A percentile compares a stretch with the other conserved stretches of the same genome.
Conservation (phyloP, 371 early-diverging fungal species). For the Rhizopus arrhizus region DNA sequence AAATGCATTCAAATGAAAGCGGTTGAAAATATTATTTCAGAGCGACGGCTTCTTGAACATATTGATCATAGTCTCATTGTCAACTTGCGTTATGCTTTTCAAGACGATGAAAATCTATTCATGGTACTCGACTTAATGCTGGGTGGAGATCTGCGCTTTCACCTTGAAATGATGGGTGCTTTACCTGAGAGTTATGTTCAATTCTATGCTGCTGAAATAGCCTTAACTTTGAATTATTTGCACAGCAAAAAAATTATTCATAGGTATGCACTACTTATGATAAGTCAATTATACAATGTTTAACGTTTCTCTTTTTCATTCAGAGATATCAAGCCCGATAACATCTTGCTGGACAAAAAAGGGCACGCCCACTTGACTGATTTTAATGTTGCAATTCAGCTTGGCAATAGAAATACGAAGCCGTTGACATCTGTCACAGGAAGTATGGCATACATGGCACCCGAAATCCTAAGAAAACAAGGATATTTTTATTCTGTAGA, state of each 20-base stretch:
- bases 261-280: slow-evolving; percentile 7
- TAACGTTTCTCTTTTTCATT: background rate
- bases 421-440: slow-evolving; percentile 71
- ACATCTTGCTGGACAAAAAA: slow-evolving; percentile 80
- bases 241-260: slow-evolving; percentile 64
- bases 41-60: slow-evolving; percentile 54
- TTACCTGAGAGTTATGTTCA: slow-evolving; percentile 72
- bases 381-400: slow-evolving; percentile 80
- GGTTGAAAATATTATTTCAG: slow-evolving; percentile 55
- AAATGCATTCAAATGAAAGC: slow-evolving; percentile 57
- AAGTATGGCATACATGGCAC: slow-evolving; percentile 76
- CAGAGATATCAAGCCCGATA: slow-evolving; percentile 90
- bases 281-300: background rate
- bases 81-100: slow-evolving; percentile 78
- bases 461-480: slow-evolving; percentile 69
- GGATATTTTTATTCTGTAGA: slow-evolving; percentile 74
- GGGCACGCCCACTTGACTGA: slow-evolving; percentile 88
- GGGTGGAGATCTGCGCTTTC: slow-evolving; percentile 86
- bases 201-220: slow-evolving; percentile 78
- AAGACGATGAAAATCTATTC: slow-evolving; percentile 76
- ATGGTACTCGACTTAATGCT: slow-evolving; percentile 79
- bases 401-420: slow-evolving; percentile 1
- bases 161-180: slow-evolving; percentile 61
- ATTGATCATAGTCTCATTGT: slow-evolving; percentile 54
- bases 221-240: slow-evolving; percentile 67